Base-by-base conservation (phyloP, 2,329 filamentous ascomycete species). In the Calonectria pseudoturangicola region DNA sequence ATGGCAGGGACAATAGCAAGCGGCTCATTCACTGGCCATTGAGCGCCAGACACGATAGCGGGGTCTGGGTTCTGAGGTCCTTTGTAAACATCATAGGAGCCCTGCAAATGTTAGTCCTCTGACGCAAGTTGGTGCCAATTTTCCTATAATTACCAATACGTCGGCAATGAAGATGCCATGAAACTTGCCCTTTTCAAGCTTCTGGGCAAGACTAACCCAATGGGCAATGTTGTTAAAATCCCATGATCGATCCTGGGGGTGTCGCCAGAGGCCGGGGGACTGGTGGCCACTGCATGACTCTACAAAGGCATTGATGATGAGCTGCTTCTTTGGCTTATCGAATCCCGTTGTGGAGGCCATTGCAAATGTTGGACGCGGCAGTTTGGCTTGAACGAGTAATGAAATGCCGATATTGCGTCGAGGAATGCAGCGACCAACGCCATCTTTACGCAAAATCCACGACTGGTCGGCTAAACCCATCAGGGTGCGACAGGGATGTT, bases 1-100 rank as follows among this genome's bases (percentile, higher is more conserved):
- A 94, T 93, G 2, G 92, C 91, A 2, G 92, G 87, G 0, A 94
- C 86, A 2, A 92, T 87, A 8, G 80, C 74, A 2, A 94, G 79
- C 0, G 92, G 92, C 79, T 94, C 92, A 72, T 93, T 93, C n/a
- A 93, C 90, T 0, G 92, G 92, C 88, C 91, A 94, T 81, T 94
- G 92, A 0, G 92, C 91, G 1, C 91, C 92, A 0, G 91, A 90
- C 0, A 87, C 81, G 62, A 93, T 88, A 0, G 91, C 90, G 0
- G 92, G 89, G 3, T 89, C 87, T 4, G 85, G 82, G 0, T 82
- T 83, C 12, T 73, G 73, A 13, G 90, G 90, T 0, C 91, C 89
- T 72, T 91, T 90, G 82, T 93, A 94, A 5, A 94, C 91, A 84
- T 94, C 92, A 79, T 94, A 93, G 7, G 91, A 91, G 4, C 90